Evolutionary conservation across 2,329 filamentous ascomycete genomes (phyloP).

Genomic region (Coniochaeta hoffmannii): DNA sequence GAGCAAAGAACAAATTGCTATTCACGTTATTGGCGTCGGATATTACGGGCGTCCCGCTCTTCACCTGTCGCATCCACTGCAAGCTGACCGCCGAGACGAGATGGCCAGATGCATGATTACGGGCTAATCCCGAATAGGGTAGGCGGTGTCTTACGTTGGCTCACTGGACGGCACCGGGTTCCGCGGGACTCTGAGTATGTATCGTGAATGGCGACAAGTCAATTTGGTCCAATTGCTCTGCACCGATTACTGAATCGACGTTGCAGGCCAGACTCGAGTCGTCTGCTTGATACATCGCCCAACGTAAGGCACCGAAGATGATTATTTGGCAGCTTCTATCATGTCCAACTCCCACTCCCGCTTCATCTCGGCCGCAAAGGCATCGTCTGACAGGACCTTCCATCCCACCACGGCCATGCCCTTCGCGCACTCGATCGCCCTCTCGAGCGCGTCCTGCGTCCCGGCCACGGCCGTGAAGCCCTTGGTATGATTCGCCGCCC

Average conservation of each 20-base stretch:
- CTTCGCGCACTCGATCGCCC: constrained; percentile 23
- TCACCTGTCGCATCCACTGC: no score
- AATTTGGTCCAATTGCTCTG: no score
- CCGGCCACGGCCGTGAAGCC: constrained; percentile 30
- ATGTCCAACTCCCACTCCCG: constrained; percentile 23
- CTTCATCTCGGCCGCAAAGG: constrained; percentile 14
- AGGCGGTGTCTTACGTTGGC: background rate
- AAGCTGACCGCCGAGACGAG: background rate
- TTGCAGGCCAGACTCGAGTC: no score
- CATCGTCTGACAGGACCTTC: constrained; percentile 18
- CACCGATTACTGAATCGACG: no score
- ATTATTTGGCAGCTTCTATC: constrained; percentile 17
- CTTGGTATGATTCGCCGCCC: constrained; percentile 33
- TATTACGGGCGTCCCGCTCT: background rate
- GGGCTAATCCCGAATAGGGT: background rate
- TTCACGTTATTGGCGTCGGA: background rate
- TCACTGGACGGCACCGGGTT: background rate
- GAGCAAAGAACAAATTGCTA: background rate
- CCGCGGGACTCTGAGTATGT: background rate
- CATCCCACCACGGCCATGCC: constrained; percentile 25
- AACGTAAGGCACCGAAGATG: background rate
- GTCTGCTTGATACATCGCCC: background rate
- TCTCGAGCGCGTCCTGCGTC: constrained; percentile 25
- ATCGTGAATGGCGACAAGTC: no score
- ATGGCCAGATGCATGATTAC: background rate